A percentile compares a stretch with the other conserved stretches of the same genome.
These are phyloP conservation scores for Mucor plumbeus DNA, from an alignment of 371 early-diverging fungal species.

Conservation along the genomic window DNA sequence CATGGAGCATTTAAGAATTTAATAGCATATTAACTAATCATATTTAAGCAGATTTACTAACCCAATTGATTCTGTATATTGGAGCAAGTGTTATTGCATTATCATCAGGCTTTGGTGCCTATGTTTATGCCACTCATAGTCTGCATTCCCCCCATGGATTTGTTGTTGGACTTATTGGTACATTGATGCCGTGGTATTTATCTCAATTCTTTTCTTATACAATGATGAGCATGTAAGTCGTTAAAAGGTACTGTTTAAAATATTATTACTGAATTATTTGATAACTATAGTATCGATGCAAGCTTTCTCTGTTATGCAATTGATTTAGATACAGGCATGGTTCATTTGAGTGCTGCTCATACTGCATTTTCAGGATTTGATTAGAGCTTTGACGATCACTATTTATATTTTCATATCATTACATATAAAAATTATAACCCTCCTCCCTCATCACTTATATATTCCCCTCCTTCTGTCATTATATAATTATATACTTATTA, in stretches of 20 bases:
- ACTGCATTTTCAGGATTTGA: slow-evolving; percentile 35
- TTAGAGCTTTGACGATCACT: neutral
- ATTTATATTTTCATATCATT: no score
- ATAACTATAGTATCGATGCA: slow-evolving; percentile 69
- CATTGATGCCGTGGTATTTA: slow-evolving; percentile 70
- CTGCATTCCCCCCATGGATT: slow-evolving; percentile 73
- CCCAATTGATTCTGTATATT: slow-evolving; percentile 58
- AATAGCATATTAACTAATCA: neutral
- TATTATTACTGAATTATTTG: neutral
- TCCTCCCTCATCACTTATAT: no score
- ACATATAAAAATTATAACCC: no score
- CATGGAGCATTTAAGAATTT: neutral
- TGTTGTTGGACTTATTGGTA: slow-evolving; percentile 67
- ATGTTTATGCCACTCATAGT: slow-evolving; percentile 69
- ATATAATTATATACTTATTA: no score
- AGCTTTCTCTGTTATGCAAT: slow-evolving; percentile 82
- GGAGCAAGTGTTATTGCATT: slow-evolving; percentile 61
- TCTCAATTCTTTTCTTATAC: slow-evolving; percentile 72
- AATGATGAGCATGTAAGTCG: slow-evolving; percentile 78
- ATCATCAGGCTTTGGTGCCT: slow-evolving; percentile 64
- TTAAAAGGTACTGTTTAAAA: neutral
- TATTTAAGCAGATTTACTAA: slow-evolving; percentile 50
- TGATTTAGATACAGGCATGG: slow-evolving; percentile 75
- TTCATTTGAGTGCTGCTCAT: slow-evolving; percentile 51
- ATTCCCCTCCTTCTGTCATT: no score